These are phyloP conservation scores for Tulasnella sp. DNA, from an alignment of 768 basidiomycete species.

Conservation along the genomic window DNA sequence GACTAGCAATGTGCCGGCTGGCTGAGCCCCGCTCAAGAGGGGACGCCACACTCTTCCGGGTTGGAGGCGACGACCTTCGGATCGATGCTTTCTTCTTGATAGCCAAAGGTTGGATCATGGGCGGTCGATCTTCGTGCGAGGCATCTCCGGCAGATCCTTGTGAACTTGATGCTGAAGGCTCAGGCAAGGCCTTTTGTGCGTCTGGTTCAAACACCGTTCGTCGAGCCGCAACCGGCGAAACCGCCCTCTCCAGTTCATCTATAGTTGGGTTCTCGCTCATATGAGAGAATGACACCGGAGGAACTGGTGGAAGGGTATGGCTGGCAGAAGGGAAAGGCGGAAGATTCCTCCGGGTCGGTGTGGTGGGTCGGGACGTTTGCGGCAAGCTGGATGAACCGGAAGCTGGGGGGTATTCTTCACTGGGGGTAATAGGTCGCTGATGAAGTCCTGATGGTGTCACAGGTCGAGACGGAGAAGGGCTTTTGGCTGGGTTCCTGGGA, in stretches of 20 bases:
- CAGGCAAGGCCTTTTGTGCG: neutral
- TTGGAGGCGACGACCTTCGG: neutral
- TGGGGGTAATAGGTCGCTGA: neutral
- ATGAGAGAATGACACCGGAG: constrained; percentile 42
- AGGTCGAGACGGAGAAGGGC: neutral
- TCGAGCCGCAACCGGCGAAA: neutral
- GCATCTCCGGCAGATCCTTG: neutral
- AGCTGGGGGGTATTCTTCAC: neutral
- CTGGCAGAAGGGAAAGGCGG: constrained; percentile 24
- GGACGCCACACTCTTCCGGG: constrained; percentile 2
- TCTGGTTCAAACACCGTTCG: neutral
- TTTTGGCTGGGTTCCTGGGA: constrained; percentile 55
- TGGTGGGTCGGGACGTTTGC: neutral
- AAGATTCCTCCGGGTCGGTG: neutral
- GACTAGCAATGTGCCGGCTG: neutral
- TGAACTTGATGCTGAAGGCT: neutral
- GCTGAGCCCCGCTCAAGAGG: neutral
- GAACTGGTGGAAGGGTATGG: constrained; percentile 32
- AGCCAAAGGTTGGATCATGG: constrained; percentile 62
- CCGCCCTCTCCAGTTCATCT: constrained; percentile 7
- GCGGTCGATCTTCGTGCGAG: constrained; percentile 28
- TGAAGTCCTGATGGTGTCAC: neutral
- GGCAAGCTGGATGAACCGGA: neutral
- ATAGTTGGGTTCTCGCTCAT: constrained; percentile 10
- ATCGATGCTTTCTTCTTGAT: constrained; percentile 79